phyloP scores from a whole-genome alignment of 495 filamentous ascomycete species.

The Lophium mytilinum region DNA sequence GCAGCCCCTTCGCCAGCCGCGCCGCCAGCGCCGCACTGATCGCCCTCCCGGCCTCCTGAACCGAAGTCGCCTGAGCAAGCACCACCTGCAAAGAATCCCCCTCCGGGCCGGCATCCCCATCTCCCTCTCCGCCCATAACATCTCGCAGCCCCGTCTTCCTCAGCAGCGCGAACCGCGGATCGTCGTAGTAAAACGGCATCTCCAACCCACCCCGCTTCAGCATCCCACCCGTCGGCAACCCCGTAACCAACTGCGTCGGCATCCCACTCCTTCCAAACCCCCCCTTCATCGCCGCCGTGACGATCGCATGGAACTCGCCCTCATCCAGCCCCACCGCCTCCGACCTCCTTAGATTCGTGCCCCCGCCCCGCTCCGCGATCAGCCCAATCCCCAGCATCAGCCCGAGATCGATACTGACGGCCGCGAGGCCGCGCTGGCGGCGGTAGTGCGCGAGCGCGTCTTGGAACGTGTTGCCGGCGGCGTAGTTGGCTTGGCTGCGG shows the following conservation, averaged over 20 bases:
- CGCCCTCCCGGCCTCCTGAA: not conserved
- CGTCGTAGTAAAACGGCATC: no score
- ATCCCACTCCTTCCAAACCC: not conserved
- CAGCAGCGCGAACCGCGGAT: not conserved
- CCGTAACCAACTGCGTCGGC: no score
- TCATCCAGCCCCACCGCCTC: not conserved
- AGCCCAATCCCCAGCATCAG: slow-evolving; percentile 14
- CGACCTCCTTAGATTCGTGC: not conserved
- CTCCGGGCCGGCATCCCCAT: not conserved
- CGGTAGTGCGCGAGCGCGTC: slow-evolving; percentile 11
- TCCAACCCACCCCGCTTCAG: no score
- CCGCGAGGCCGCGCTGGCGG: slow-evolving; percentile 5
- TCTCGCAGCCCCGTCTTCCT: not conserved
- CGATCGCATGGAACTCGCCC: not conserved
- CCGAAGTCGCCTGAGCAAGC: no score
- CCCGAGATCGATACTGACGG: slow-evolving; percentile 15
- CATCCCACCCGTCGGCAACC: no score
- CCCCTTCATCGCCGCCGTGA: not conserved
- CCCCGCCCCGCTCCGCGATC: not conserved
- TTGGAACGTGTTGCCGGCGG: slow-evolving; percentile 1
- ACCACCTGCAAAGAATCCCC: not conserved
- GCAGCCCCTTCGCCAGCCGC: not conserved
- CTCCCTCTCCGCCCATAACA: not conserved
- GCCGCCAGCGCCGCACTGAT: not conserved
- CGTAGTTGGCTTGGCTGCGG: not conserved